Conservation (phyloP, 2,329 filamentous ascomycete genomes). For the Keithomyces neogunnii region DNA sequence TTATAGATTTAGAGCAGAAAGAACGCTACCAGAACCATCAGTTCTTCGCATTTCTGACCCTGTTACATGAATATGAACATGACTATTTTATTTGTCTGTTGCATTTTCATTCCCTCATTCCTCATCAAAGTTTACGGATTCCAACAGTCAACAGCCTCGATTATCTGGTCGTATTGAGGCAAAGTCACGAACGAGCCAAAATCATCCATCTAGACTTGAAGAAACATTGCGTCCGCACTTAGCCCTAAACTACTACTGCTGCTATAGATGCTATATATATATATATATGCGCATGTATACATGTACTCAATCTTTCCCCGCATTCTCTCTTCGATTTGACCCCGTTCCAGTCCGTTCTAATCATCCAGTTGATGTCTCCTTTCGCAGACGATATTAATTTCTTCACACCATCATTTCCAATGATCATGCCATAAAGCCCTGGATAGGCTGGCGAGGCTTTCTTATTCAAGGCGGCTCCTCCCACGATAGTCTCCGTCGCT, state of each 20-base stretch:
- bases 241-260: slow-evolving; percentile 9
- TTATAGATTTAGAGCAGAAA: no score
- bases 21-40: no score
- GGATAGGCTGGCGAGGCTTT: background rate
- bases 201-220: background rate
- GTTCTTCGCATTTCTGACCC: no score
- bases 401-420: slow-evolving; percentile 1
- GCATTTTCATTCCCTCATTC: no score
- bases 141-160: no score
- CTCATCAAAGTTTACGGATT: no score
- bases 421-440: background rate
- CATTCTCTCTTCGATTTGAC: background rate
- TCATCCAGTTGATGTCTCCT: slow-evolving; percentile 8
- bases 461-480: background rate
- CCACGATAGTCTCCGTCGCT: background rate
- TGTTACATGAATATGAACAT: no score
- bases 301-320: background rate
- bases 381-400: slow-evolving; percentile 3
- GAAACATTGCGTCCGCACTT: slow-evolving; percentile 15
- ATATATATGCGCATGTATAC: no score
- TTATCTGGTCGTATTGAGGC: no score
- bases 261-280: background rate
- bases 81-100: no score
- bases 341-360: background rate
- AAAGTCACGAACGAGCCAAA: background rate